Conservation (phyloP, 2,329 filamentous ascomycete species). For the Fusarium humuli region DNA sequence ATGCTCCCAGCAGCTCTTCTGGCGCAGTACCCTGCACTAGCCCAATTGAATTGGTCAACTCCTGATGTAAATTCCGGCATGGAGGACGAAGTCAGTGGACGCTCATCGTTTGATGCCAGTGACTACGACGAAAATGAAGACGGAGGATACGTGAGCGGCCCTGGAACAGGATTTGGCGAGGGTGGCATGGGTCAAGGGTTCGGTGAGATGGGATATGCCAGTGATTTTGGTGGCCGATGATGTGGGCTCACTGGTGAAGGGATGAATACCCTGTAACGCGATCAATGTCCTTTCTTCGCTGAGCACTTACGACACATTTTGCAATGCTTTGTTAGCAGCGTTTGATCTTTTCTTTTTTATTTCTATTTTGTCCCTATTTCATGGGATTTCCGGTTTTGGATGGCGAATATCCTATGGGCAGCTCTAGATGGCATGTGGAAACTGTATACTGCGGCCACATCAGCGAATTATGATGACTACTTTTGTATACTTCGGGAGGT, state of each 20-base stretch:
- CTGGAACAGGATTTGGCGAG: slow-evolving; percentile 70
- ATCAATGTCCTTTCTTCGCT: slow-evolving; percentile 16
- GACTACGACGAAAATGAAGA: slow-evolving; percentile 82
- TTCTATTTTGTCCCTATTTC: slow-evolving; percentile 3
- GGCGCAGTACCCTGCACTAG: slow-evolving; percentile 93
- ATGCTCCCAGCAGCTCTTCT: slow-evolving; percentile 87
- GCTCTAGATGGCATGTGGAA: slow-evolving; percentile 31
- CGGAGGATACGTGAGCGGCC: slow-evolving; percentile 73
- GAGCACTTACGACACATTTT: slow-evolving; percentile 9
- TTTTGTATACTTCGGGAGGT: slow-evolving; percentile 26
- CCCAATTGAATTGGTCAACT: slow-evolving; percentile 83
- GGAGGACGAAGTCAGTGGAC: slow-evolving; percentile 81
- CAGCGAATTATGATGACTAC: slow-evolving; percentile 10
- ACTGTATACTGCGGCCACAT: slow-evolving; percentile 19
- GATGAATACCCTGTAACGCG: slow-evolving; percentile 8
- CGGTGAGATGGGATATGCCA: slow-evolving; percentile 50
- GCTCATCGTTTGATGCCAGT: slow-evolving; percentile 84
- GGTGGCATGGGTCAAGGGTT: slow-evolving; percentile 67
- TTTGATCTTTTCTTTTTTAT: slow-evolving; percentile 12
- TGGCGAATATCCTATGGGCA: slow-evolving; percentile 24
- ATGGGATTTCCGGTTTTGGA: slow-evolving; percentile 13
- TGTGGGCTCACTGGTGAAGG: not conserved
- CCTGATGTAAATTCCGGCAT: slow-evolving; percentile 75
- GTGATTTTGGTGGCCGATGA: slow-evolving; percentile 46
- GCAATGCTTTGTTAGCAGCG: slow-evolving; percentile 23